Conservation (phyloP, 169 alveolate genomes). For the Plasmodium knowlesi region DNA sequence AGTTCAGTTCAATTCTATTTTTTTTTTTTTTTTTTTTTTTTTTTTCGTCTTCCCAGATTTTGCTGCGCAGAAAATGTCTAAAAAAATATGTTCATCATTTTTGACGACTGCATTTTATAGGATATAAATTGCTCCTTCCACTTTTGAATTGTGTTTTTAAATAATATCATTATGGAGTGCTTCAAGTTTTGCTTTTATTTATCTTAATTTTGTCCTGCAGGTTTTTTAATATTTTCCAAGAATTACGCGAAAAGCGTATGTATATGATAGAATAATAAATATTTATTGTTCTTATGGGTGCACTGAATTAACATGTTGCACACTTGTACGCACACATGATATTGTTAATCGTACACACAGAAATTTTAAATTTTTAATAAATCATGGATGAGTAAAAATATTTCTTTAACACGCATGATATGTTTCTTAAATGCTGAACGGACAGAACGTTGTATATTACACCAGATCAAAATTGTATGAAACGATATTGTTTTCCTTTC, state of each 20-base stretch:
- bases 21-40: conserved; percentile 26
- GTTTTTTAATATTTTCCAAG: conserved; percentile 6
- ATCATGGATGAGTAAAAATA: conserved; percentile 25
- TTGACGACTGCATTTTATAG: conserved; percentile 69
- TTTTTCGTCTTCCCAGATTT: neutral
- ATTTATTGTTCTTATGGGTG: conserved; percentile 60
- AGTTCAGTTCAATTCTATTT: neutral
- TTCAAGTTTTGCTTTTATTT: conserved; percentile 7
- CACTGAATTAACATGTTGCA: conserved; percentile 70
- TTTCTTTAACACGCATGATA: conserved; percentile 40
- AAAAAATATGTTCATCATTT: conserved; percentile 31
- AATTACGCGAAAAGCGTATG: conserved; percentile 9
- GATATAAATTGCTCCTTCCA: neutral
- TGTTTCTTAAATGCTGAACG: conserved; percentile 17
- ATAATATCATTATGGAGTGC: conserved; percentile 5
- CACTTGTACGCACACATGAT: conserved; percentile 62
- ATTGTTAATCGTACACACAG: conserved; percentile 43
- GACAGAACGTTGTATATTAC: conserved; percentile 25
- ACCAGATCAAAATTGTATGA: conserved; percentile 31
- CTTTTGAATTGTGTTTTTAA: conserved; percentile 29
- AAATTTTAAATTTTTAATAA: conserved; percentile 26
- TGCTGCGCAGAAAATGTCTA: conserved; percentile 33
- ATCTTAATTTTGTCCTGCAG: conserved; percentile 9
- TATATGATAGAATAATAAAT: conserved; percentile 12
- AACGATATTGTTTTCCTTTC: conserved; percentile 28